Evolutionary conservation across 2,329 filamentous ascomycete species (phyloP), one percentile per base, ranked within the genome.

Genomic region (Colletotrichum sp.): DNA sequence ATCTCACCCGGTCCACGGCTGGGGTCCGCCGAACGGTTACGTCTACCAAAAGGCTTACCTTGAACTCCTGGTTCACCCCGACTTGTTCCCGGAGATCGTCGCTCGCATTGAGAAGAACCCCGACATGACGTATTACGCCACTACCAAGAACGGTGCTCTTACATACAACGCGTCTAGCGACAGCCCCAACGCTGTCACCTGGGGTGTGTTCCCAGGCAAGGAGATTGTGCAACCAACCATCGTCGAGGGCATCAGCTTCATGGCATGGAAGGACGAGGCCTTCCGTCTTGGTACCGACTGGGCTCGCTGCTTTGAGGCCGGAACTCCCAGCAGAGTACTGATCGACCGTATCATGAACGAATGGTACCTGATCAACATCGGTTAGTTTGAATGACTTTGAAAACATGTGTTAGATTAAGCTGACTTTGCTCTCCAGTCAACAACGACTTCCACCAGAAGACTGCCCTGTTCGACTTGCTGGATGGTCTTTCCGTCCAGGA

Each of bases 211-310:
- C 88, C 96, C 97, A 1, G 97, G 97, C 75, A 98, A 99, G 84
- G 97, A 99, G 85, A 98, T 99, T 82, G 96, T 99, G n/a, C 97
- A 99, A 85, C 97, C 97, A 16, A 99, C 97, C n/a, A 98, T 99
- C 81, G 97, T 99, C 68, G 97, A 99, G 87, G 98, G 95, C 22
- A 94, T 99, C 84, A 98, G 95, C 84, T 99, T 99, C 90, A 89
- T 99, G 70, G 97, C 97, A 4, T 99, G 97, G 97, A 98, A 98
- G 86, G 97, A 99, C 80, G 97, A 99, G 86, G 98, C 98, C 18
- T 99, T 96, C 89, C 92, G 95, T 77, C 90, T 99, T 12, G 97
- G 97, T 71, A 91, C 94, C 74, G 96, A 99, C 82, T 99, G 97
- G 97, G 95, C 95, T 26, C 95, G 95, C 81, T 99, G 97, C 84